Conservation (phyloP, 2,329 filamentous ascomycete genomes). For the Pseudopithomyces chartarum region DNA sequence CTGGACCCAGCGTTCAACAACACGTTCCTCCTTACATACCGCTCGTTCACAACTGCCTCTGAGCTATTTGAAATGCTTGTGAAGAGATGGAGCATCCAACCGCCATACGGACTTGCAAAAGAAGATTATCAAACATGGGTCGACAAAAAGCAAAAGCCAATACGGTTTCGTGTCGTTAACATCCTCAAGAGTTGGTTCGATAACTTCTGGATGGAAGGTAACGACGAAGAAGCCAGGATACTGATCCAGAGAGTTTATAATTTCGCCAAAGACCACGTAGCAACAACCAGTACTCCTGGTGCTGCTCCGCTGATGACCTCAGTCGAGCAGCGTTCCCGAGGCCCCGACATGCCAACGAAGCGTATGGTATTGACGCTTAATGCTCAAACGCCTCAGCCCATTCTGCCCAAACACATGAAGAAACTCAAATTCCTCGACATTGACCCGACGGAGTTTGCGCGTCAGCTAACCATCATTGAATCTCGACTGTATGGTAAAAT, state of each 20-base stretch:
- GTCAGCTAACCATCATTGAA: constrained; percentile 96
- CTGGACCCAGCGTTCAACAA: constrained; percentile 95
- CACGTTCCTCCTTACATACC: constrained; percentile 95
- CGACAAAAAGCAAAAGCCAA: constrained; percentile 93
- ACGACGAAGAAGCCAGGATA: constrained; percentile 79
- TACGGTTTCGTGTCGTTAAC: constrained; percentile 94
- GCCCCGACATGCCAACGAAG: constrained; percentile 85
- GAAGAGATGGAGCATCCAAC: constrained; percentile 89
- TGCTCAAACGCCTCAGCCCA: constrained; percentile 80
- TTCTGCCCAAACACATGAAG: constrained; percentile 99
- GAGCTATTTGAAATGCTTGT: constrained; percentile 94
- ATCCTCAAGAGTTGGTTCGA: constrained; percentile 99
- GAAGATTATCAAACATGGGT: constrained; percentile 85
- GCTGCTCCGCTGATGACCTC: constrained; percentile 83
- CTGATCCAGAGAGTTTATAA: constrained; percentile 87
- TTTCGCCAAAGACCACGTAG: constrained; percentile 90
- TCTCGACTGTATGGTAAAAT: constrained; percentile 94
- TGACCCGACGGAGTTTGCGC: constrained; percentile 93
- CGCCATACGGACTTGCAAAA: constrained; percentile 77
- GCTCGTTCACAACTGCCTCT: constrained; percentile 87
- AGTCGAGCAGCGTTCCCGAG: constrained; percentile 84
- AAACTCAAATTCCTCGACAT: constrained; percentile 99
- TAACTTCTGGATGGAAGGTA: constrained; percentile 97
- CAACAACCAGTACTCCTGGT: constrained; percentile 90
- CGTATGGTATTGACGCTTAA: constrained; percentile 85